phyloP scores from a whole-genome alignment of 371 early-diverging fungal genomes.

The Syncephalastrum sp. region DNA sequence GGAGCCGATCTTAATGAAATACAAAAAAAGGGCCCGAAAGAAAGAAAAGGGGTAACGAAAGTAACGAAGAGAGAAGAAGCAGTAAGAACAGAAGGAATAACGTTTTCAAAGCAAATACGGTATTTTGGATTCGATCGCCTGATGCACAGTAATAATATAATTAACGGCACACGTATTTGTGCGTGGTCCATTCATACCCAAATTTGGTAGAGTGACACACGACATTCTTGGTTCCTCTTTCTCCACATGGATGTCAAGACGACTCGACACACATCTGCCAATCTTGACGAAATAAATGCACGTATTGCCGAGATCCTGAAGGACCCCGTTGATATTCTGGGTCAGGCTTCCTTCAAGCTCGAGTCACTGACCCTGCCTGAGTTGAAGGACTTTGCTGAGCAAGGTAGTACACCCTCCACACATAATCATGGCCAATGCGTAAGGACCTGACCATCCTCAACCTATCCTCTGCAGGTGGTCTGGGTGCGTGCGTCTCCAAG shows the following conservation, averaged over 20 bases:
- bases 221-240: neutral
- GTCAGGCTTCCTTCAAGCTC: conserved; percentile 29
- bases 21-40: no score
- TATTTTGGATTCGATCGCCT: no score
- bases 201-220: no score
- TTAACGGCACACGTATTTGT: no score
- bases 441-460: neutral
- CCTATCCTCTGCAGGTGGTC: conserved; percentile 26
- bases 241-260: conserved; percentile 32
- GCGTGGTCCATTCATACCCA: no score
- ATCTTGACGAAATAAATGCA: conserved; percentile 38
- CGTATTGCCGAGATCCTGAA: conserved; percentile 33
- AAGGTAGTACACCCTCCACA: conserved; percentile 18
- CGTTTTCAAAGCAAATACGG: no score
- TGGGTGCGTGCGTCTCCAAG: conserved; percentile 53
- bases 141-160: no score
- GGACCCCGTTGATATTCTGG: conserved; percentile 33
- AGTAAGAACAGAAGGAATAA: no score
- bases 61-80: no score
- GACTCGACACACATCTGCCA: conserved; percentile 39
- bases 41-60: no score
- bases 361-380: conserved; percentile 32
- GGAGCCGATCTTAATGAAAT: no score
- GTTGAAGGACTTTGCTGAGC: conserved; percentile 43
- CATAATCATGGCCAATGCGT: neutral